These are phyloP conservation scores for Phytophthora cactorum DNA, from an alignment of 352 stramenopile genomes.

Conservation along the genomic window DNA sequence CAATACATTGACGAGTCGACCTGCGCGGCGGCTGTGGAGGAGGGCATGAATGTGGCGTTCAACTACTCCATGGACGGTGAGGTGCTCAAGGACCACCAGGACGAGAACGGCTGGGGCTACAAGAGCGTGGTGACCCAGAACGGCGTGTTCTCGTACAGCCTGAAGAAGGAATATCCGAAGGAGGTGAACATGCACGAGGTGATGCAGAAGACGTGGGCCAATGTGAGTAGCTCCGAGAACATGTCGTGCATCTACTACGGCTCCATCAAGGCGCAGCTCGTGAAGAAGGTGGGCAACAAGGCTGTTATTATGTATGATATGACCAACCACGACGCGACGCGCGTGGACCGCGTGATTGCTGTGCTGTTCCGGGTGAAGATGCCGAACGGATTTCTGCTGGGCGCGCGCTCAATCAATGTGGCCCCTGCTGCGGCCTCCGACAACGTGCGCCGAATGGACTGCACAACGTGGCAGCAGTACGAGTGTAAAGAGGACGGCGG, in stretches of 20 bases:
- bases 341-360: constrained; percentile 41
- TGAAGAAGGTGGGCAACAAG: constrained; percentile 40
- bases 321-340: constrained; percentile 37
- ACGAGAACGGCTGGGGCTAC: constrained; percentile 42
- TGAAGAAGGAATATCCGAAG: constrained; percentile 40
- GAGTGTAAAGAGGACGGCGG: constrained; percentile 30
- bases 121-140: constrained; percentile 34
- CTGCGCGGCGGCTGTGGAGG: constrained; percentile 28
- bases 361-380: constrained; percentile 36
- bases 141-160: constrained; percentile 37
- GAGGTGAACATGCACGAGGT: constrained; percentile 37
- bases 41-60: constrained; percentile 26
- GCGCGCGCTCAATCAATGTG: constrained; percentile 35
- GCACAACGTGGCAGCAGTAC: constrained; percentile 41
- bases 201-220: constrained; percentile 37
- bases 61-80: constrained; percentile 38
- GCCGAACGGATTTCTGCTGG: constrained; percentile 41
- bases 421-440: background rate
- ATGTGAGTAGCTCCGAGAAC: constrained; percentile 37
- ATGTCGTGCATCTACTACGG: constrained; percentile 42
- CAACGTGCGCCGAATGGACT: constrained; percentile 35
- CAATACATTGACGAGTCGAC: constrained; percentile 23
- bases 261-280: constrained; percentile 36
- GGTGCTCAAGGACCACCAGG: constrained; percentile 38
- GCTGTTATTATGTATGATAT: constrained; percentile 43